A percentile compares a stretch with the other conserved stretches of the same genome.
phyloP scores from a whole-genome alignment of 2,329 filamentous ascomycete genomes.

The Cladophialophora psammophila region DNA sequence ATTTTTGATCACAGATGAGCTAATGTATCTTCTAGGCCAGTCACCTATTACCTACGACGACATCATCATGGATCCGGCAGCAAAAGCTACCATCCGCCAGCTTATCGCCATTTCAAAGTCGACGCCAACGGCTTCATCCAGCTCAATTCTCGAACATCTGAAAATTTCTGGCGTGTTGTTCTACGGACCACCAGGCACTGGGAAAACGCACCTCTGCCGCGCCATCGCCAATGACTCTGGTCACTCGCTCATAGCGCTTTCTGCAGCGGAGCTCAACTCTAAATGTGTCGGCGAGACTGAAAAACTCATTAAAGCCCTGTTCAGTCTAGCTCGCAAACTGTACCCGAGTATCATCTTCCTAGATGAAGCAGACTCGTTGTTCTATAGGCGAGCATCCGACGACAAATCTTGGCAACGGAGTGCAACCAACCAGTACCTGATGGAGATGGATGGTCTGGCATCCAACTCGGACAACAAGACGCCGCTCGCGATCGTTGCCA shows the following conservation, averaged over 20 bases:
- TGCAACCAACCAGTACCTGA: background rate
- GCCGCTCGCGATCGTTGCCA: background rate
- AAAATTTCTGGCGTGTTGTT: slow-evolving; percentile 76
- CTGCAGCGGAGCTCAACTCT: background rate
- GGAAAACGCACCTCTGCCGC: slow-evolving; percentile 83
- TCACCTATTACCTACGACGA: too few species aligned
- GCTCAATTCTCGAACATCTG: too few species aligned
- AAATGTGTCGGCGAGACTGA: slow-evolving; percentile 76
- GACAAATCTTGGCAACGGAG: background rate
- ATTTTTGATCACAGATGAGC: too few species aligned
- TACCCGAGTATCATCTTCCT: slow-evolving; percentile 99
- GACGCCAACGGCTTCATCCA: too few species aligned
- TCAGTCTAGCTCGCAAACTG: slow-evolving; percentile 98
- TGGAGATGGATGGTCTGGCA: background rate
- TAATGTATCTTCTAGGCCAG: too few species aligned
- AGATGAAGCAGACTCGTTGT: slow-evolving; percentile 84
- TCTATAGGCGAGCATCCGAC: background rate
- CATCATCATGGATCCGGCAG: too few species aligned
- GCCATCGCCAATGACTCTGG: slow-evolving; percentile 91
- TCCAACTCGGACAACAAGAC: background rate
- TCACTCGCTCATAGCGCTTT: slow-evolving; percentile 6
- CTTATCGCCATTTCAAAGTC: too few species aligned
- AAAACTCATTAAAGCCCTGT: slow-evolving; percentile 97
- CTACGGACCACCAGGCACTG: slow-evolving; percentile 83
- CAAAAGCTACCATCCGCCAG: too few species aligned